Percentiles rank a stretch among this genome's conserved stretches.
phyloP scores from a whole-genome alignment of 1,284 basidiomycete species.

The Coniferiporia weirii region DNA sequence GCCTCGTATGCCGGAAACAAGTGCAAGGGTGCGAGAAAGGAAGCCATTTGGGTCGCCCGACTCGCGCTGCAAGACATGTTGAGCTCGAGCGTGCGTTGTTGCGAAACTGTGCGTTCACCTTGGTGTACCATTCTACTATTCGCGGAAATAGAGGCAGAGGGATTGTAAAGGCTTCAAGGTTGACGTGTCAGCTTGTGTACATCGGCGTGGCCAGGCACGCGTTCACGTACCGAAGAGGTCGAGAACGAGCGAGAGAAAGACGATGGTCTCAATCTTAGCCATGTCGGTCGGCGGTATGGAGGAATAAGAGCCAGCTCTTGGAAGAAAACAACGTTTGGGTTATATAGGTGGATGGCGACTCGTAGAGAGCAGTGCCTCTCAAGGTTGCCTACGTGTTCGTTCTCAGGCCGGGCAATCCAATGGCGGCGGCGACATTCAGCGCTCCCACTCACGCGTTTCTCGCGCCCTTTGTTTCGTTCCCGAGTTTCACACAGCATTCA shows the following conservation, averaged over 20 bases:
- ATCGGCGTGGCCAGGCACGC: slow-evolving; percentile 83
- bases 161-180: slow-evolving; percentile 75
- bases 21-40: slow-evolving; percentile 59
- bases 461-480: background rate
- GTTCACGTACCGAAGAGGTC: slow-evolving; percentile 70
- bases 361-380: background rate
- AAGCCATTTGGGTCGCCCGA: slow-evolving; percentile 63
- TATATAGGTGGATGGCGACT: slow-evolving; percentile 6
- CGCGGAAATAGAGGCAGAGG: slow-evolving; percentile 89
- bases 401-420: slow-evolving; percentile 9
- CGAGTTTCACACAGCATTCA: background rate
- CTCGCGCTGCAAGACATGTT: slow-evolving; percentile 48
- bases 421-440: slow-evolving; percentile 8
- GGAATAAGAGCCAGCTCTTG: slow-evolving; percentile 15
- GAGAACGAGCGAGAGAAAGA: slow-evolving; percentile 78
- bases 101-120: slow-evolving; percentile 37
- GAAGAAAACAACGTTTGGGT: background rate
- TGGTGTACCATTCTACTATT: slow-evolving; percentile 83
- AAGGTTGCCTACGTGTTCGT: slow-evolving; percentile 11
- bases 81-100: background rate
- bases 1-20: slow-evolving; percentile 63
- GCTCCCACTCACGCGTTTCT: slow-evolving; percentile 5
- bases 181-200: slow-evolving; percentile 1
- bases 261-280: slow-evolving; percentile 67
- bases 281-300: slow-evolving; percentile 31